Evolutionary conservation across 139 green algal genomes (phyloP).

Genomic region (Closterium sp.): DNA sequence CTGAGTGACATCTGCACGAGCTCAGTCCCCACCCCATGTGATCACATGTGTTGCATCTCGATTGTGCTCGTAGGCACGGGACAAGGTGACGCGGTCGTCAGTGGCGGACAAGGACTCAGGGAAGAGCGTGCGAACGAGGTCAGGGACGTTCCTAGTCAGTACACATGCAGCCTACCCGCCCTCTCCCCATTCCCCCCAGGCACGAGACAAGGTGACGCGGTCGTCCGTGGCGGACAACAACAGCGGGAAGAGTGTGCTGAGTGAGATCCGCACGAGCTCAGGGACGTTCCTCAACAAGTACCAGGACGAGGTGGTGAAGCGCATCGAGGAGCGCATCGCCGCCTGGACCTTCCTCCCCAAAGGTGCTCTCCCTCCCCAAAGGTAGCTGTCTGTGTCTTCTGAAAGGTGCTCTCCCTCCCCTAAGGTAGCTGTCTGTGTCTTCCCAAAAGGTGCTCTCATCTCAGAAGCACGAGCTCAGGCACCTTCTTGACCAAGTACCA

Average conservation of each 20-base stretch:
- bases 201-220: neutral
- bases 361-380: neutral
- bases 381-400: constrained; percentile 5
- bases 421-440: neutral
- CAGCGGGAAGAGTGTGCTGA: constrained; percentile 20
- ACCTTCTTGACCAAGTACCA: constrained; percentile 29
- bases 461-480: constrained; percentile 31
- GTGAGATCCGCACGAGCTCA: constrained; percentile 37
- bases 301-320: constrained; percentile 5
- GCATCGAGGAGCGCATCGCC: constrained; percentile 20
- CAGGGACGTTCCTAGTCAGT: too few relatives aligned
- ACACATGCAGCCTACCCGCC: too few relatives aligned
- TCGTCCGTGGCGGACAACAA: constrained; percentile 46
- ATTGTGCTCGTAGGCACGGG: too few relatives aligned
- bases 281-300: constrained; percentile 37
- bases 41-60: too few relatives aligned
- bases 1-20: too few relatives aligned
- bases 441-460: too few relatives aligned
- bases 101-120: constrained; percentile 55
- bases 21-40: too few relatives aligned
- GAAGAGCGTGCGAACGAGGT: constrained; percentile 20
- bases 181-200: too few relatives aligned
- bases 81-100: constrained; percentile 38
- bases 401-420: too few relatives aligned
- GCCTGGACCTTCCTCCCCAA: constrained; percentile 32